phyloP scores from a whole-genome alignment of 129 eudicot genomes.

The Solidago caesia region DNA sequence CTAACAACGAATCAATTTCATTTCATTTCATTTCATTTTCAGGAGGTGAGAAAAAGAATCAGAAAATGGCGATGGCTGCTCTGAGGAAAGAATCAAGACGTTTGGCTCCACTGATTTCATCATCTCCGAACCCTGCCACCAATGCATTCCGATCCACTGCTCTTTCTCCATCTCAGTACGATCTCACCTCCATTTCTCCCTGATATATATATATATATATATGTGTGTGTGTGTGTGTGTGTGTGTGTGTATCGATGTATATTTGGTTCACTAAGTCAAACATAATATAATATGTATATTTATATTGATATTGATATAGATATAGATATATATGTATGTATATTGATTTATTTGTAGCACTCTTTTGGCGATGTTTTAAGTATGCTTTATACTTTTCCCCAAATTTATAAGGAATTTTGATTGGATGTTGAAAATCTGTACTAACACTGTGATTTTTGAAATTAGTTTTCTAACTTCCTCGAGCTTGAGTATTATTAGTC shows the following conservation, averaged over 20 bases:
- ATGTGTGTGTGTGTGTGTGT: too few relatives aligned
- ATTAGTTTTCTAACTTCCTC: too few relatives aligned
- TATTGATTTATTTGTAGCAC: neutral
- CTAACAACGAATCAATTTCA: constrained; percentile 27
- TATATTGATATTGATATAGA: too few relatives aligned
- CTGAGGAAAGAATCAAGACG: constrained; percentile 67
- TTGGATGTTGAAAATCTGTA: neutral
- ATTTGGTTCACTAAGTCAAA: too few relatives aligned
- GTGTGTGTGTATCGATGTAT: too few relatives aligned
- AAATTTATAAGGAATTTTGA: neutral
- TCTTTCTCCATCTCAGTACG: constrained; percentile 49
- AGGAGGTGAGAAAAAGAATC: constrained; percentile 12
- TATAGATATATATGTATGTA: neutral
- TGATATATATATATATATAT: neutral
- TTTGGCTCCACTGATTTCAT: constrained; percentile 43
- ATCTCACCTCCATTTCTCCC: constrained; percentile 3
- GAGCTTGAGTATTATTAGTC: neutral
- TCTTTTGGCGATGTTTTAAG: neutral
- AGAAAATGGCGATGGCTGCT: constrained; percentile 73
- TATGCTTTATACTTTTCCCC: neutral
- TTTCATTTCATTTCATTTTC: constrained; percentile 9
- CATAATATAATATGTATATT: too few relatives aligned
- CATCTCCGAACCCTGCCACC: constrained; percentile 46
- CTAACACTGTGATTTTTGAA: neutral
- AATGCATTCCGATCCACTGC: constrained; percentile 47